A percentile compares a stretch with the other conserved stretches of the same genome.
These are phyloP conservation scores for Leccinellum rugosiceps DNA, from an alignment of 768 basidiomycete genomes.

Conservation along the genomic window DNA sequence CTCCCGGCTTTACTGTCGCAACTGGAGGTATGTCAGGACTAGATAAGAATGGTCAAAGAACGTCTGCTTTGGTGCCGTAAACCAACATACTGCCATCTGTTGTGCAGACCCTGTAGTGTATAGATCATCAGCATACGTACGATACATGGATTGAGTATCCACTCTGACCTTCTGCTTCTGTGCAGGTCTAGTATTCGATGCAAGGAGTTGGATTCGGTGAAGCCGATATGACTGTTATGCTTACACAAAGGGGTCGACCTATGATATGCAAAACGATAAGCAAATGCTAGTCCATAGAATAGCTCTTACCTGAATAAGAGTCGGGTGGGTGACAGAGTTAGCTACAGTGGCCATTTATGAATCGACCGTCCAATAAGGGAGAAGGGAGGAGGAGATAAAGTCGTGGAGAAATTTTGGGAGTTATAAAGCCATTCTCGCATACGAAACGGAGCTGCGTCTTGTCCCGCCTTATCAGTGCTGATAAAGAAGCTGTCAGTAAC, in stretches of 20 bases:
- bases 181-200: constrained; percentile 36
- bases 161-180: constrained; percentile 54
- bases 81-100: constrained; percentile 67
- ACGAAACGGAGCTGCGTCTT: neutral
- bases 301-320: constrained; percentile 48
- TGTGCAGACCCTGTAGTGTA: constrained; percentile 57
- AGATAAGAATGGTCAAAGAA: neutral
- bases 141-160: neutral
- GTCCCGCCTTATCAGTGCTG: constrained; percentile 10
- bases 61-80: neutral
- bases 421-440: constrained; percentile 1
- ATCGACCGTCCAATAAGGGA: neutral
- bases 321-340: constrained; percentile 60
- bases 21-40: constrained; percentile 65
- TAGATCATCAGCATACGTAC: neutral
- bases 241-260: constrained; percentile 73
- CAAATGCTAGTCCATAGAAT: neutral
- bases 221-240: constrained; percentile 16
- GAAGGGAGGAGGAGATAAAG: neutral
- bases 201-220: neutral
- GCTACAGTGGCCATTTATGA: constrained; percentile 53
- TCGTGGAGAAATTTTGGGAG: neutral
- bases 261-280: neutral
- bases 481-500: neutral
- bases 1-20: constrained; percentile 59